Conservation (phyloP, 2,329 filamentous ascomycete genomes). For the Aspergillus alliaceus region DNA sequence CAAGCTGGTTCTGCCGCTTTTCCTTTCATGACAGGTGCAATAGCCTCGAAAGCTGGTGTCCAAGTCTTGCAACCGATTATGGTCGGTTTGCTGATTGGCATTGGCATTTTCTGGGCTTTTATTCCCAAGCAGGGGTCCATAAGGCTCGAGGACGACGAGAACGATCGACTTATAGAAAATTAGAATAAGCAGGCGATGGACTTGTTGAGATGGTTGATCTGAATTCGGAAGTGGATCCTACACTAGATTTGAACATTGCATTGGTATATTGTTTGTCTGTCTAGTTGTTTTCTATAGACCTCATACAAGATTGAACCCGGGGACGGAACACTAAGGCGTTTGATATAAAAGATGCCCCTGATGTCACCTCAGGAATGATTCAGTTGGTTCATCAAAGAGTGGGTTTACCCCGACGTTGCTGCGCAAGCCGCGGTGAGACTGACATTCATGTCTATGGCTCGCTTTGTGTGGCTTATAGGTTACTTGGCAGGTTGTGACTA, state of each 20-base stretch:
- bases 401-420: neutral
- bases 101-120: conserved; percentile 23
- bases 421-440: neutral
- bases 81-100: conserved; percentile 21
- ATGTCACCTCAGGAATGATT: neutral
- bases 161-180: neutral
- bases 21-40: conserved; percentile 24
- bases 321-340: neutral
- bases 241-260: neutral
- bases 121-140: conserved; percentile 16
- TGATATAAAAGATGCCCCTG: neutral
- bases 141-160: neutral
- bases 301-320: neutral
- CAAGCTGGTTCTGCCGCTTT: conserved; percentile 24
- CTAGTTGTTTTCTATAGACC: neutral
- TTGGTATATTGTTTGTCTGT: neutral
- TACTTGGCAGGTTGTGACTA: neutral
- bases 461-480: neutral
- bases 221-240: neutral
- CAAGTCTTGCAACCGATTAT: conserved; percentile 27
- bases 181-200: neutral
- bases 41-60: conserved; percentile 24
- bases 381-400: neutral
- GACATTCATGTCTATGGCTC: neutral
- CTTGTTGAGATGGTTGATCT: neutral